A percentile compares a stretch with the other conserved stretches of the same genome.
phyloP scores from a whole-genome alignment of 495 filamentous ascomycete species.

The Aspergillus cavernicola region DNA sequence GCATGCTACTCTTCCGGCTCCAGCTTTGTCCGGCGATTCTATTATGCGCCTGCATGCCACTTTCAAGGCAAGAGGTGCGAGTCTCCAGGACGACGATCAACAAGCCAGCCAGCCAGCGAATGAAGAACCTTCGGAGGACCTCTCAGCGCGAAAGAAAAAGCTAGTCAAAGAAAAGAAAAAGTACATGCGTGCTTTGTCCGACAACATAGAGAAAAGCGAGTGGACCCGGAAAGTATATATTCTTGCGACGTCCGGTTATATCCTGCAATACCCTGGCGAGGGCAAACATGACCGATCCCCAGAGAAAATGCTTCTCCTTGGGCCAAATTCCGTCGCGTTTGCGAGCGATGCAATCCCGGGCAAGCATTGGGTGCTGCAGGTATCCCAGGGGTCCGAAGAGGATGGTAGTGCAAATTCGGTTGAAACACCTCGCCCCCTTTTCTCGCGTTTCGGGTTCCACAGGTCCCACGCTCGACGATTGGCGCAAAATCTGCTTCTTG shows the following conservation, averaged over 20 bases:
- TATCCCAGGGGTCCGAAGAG: slow-evolving; percentile 68
- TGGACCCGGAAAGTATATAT: slow-evolving; percentile 84
- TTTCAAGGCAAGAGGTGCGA: slow-evolving; percentile 36
- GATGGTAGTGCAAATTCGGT: slow-evolving; percentile 52
- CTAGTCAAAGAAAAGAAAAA: slow-evolving; percentile 41
- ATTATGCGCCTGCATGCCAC: slow-evolving; percentile 56
- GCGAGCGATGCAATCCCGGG: slow-evolving; percentile 91
- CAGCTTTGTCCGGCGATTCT: slow-evolving; percentile 49
- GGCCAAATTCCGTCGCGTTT: slow-evolving; percentile 85
- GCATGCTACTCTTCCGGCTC: slow-evolving; percentile 48
- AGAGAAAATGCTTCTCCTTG: slow-evolving; percentile 81
- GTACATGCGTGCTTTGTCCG: slow-evolving; percentile 51
- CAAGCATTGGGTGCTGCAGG: slow-evolving; percentile 86
- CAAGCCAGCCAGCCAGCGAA: slow-evolving; percentile 21
- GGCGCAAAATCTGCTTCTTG: slow-evolving; percentile 68
- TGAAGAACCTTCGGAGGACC: slow-evolving; percentile 23
- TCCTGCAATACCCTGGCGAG: slow-evolving; percentile 83
- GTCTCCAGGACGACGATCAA: slow-evolving; percentile 38
- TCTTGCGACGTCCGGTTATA: slow-evolving; percentile 73
- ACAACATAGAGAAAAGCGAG: slow-evolving; percentile 60
- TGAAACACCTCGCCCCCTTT: slow-evolving; percentile 56
- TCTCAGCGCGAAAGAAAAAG: slow-evolving; percentile 32
- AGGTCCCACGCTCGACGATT: slow-evolving; percentile 56
- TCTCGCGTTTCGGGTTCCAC: slow-evolving; percentile 68
- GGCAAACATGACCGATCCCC: slow-evolving; percentile 78